Conservation (phyloP, 306 rosid genomes). For the Acacia melanoxylon region DNA sequence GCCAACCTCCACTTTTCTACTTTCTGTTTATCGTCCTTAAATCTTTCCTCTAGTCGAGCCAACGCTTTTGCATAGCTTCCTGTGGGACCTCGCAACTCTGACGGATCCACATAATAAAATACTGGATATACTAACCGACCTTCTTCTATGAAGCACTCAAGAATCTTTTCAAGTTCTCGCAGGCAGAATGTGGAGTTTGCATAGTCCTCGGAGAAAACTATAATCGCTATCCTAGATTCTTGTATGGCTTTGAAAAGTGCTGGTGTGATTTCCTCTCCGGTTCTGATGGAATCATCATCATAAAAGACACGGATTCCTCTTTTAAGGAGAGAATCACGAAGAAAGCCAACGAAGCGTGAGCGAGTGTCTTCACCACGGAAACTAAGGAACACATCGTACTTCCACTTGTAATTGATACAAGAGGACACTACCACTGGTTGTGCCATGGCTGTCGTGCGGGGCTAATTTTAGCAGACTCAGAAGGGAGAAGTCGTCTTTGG, state of each 20-base stretch:
- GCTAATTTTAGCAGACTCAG: background rate
- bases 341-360: background rate
- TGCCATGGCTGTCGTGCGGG: background rate
- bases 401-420: background rate
- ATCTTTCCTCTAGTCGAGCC: background rate
- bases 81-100: background rate
- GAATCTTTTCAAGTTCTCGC: background rate
- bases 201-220: background rate
- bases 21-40: background rate
- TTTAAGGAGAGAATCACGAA: background rate
- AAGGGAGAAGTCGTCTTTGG: background rate
- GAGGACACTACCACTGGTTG: background rate
- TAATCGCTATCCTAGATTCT: background rate
- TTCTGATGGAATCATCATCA: background rate
- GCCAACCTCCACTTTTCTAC: conserved; percentile 10
- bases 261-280: background rate
- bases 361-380: background rate
- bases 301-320: background rate
- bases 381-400: background rate
- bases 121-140: background rate
- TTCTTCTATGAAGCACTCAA: background rate
- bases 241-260: background rate
- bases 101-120: conserved; percentile 9
- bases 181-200: background rate
- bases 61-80: background rate